phyloP scores from a whole-genome alignment of 176 grass and related monocot species.

The Eragrostis curvula region DNA sequence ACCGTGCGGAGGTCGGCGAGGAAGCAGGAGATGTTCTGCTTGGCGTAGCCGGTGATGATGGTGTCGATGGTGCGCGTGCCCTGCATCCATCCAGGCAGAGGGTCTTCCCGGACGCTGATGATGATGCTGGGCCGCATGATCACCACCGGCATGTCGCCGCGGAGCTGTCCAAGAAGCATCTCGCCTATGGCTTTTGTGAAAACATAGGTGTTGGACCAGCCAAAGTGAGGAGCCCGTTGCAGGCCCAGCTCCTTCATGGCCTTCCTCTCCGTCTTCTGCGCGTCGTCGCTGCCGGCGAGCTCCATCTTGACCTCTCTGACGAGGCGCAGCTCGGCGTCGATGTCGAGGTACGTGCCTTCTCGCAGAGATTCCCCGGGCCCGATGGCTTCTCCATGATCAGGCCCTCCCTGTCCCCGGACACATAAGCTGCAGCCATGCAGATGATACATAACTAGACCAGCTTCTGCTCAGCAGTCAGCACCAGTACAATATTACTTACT shows the following conservation, averaged over 20 bases:
- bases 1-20: slow-evolving; percentile 54
- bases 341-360: slow-evolving; percentile 59
- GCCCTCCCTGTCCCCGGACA: slow-evolving; percentile 34
- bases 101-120: slow-evolving; percentile 68
- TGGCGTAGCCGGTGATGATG: slow-evolving; percentile 70
- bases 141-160: slow-evolving; percentile 55
- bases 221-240: slow-evolving; percentile 63
- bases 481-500: too few relatives aligned
- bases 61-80: slow-evolving; percentile 81
- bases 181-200: slow-evolving; percentile 87
- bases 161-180: slow-evolving; percentile 54
- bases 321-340: slow-evolving; percentile 66
- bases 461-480: too few relatives aligned
- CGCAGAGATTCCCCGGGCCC: slow-evolving; percentile 54
- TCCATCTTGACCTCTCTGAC: slow-evolving; percentile 55
- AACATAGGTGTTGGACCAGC: slow-evolving; percentile 94
- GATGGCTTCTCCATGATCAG: slow-evolving; percentile 72
- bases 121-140: slow-evolving; percentile 76
- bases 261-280: slow-evolving; percentile 34
- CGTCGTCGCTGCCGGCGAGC: slow-evolving; percentile 9
- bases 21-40: slow-evolving; percentile 80
- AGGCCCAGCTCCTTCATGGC: slow-evolving; percentile 88
- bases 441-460: too few relatives aligned
- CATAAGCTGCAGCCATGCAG: slow-evolving; percentile 54
- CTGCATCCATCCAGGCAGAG: slow-evolving; percentile 85